Base-by-base conservation (phyloP, 176 grass and related monocot genomes). In the maize (Zea mays) region DNA sequence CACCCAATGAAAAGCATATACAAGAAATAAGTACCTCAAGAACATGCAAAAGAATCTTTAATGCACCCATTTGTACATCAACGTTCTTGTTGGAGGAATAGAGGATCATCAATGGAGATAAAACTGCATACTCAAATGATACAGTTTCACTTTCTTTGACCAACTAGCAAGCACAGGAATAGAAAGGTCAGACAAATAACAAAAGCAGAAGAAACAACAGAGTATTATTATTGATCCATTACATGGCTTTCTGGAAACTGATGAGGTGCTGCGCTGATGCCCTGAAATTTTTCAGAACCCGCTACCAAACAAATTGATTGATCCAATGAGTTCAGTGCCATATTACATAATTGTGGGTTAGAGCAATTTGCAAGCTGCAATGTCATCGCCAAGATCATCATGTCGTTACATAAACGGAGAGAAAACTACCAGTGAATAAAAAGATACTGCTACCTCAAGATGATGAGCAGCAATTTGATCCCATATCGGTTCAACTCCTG, bases 21-120 rank as follows among this genome's bases (percentile, higher is more conserved):
- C 3, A 79, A 65, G 88, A 60, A 60, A 88, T 50, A 65, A 79
- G 42, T 86, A 98, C 95, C 91, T 98, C 95, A 10, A 98, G 88
- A 74, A 98, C 91, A 98, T 98, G 95, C 89, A 98, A 84, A 80
- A 98, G 85, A 81, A 92, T 98, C 86, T 98, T 98, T 20, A 98
- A 78, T 59, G 80, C 83, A 65, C 89, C 89, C 71, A 91, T 83
- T 85, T 89, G 92, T 75, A 94, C 91, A 86, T 94, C 95, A 89
- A 79, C 60, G 67, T 85, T 92, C 71, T 94, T 93, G 86, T 88
- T 94, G 69, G 91, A 86, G 8, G 85, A 79, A 86, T 92, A 98
- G 41, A 98, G 85, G 81, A 91, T 88, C 78, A 81, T 43, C 74
- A 98, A 88, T 62, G 95, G 91, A 90, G 89, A 92, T 76, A 98